Percentiles rank a stretch among this genome's conserved stretches.
These are phyloP conservation scores for Allium fistulosum DNA, from an alignment of 106 monocot species.

Conservation along the genomic window DNA sequence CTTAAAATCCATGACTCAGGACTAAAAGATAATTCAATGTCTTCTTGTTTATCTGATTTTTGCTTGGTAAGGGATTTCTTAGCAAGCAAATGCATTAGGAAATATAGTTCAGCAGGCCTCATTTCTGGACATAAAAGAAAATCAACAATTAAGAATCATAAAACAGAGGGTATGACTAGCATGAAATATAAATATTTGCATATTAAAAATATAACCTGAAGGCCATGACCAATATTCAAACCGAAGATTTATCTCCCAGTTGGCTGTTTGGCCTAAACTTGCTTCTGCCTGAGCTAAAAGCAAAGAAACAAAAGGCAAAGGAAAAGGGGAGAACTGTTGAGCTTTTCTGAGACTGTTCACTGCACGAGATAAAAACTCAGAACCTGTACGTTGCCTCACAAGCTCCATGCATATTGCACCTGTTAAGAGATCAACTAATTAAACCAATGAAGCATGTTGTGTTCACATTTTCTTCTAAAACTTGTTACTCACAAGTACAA, in stretches of 20 bases:
- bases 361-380: constrained; percentile 61
- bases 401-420: constrained; percentile 90
- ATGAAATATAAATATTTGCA: neutral
- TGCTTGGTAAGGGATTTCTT: constrained; percentile 11
- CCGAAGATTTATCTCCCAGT: constrained; percentile 80
- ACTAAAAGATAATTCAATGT: constrained; percentile 39
- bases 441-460: neutral
- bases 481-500: too few species aligned
- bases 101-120: constrained; percentile 87
- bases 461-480: too few species aligned
- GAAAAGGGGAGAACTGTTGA: constrained; percentile 24
- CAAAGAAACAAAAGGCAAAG: constrained; percentile 60
- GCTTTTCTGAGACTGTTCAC: constrained; percentile 61
- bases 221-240: constrained; percentile 92
- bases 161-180: neutral
- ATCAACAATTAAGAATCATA: too few species aligned
- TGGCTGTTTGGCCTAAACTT: constrained; percentile 62
- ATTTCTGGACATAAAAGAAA: constrained; percentile 41
- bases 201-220: constrained; percentile 37
- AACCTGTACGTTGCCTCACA: constrained; percentile 45
- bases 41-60: constrained; percentile 8
- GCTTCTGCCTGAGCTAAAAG: constrained; percentile 88
- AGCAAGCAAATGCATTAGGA: constrained; percentile 86
- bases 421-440: constrained; percentile 14
- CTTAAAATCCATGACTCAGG: constrained; percentile 63